Evolutionary conservation across 2,329 filamentous ascomycete genomes (phyloP), one percentile per base, ranked within the genome.

Genomic region (Phaeosphaeriaceae sp.): DNA sequence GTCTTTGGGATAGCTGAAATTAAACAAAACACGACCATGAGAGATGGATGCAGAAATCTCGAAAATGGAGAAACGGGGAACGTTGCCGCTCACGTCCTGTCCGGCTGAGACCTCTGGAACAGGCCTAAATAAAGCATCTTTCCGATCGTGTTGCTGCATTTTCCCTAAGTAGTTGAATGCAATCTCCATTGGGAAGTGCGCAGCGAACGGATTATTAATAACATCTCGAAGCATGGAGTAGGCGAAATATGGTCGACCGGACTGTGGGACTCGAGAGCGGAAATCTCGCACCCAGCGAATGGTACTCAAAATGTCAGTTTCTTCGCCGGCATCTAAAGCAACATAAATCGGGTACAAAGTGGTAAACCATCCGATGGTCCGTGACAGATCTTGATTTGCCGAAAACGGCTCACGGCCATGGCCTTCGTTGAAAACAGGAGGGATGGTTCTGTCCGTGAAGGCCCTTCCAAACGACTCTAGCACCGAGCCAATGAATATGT

Each of bases 291-390:
- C 64, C 68, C 67, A 71, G 50, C 60, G 56, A 21, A 71, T 68
- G 1, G 66, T 68, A 35, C 58, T 68, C 7, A 70, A 43, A 8
- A 69, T 61, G n/a, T 71, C 64, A 4, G 66, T 69, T 2, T 54
- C 29, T 20, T 69, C 63, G 12, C 63, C 60, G 2, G 46, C 18
- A 3, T 58, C 33, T 2, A 67, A 51, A 8, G 65, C 63, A 4
- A 70, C 45, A 48, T 60, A 47, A 5, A 71, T 63, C 1, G 68
- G 67, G 5, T 58, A 58, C 11, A 72, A 38, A 4, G 76, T 77
- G 0, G 79, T 81, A 50, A 81, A 81, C 79, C 79, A 81, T 6
- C 79, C 79, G 2, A 81, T 71, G 1, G 79, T 81, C 5, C 76
- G 71, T 2, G 78, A 78, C 5, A 81, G 71, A 39, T 81, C 79